A percentile compares a stretch with the other conserved stretches of the same genome.
Evolutionary conservation across 2,329 filamentous ascomycete genomes (phyloP).

Genomic region (Chaetomium sp.): DNA sequence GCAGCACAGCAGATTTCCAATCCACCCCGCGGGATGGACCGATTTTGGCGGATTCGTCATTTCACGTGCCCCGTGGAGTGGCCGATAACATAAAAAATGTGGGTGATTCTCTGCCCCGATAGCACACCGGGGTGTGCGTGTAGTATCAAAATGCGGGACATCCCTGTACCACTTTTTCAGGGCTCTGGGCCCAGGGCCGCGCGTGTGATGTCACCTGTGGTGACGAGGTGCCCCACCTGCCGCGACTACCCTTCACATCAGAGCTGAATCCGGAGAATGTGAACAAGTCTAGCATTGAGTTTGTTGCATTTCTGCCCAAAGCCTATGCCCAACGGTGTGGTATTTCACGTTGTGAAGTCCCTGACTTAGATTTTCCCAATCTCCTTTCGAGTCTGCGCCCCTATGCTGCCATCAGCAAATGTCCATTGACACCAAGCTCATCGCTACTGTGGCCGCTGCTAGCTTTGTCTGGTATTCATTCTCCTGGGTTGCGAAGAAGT

Average conservation of each 20-base stretch:
- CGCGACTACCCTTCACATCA: neutral
- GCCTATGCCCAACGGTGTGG: too few species aligned
- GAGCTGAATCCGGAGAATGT: neutral
- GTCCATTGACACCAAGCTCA: neutral
- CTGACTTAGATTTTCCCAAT: neutral
- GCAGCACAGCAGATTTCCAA: neutral
- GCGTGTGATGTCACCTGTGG: conserved; percentile 14
- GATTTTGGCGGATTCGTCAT: conserved; percentile 19
- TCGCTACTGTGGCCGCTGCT: neutral
- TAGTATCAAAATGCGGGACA: neutral
- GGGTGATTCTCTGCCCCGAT: neutral
- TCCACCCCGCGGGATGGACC: neutral
- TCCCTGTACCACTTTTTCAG: neutral
- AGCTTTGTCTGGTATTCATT: neutral
- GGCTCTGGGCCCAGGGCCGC: neutral
- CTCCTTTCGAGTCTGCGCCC: neutral
- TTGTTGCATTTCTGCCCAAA: neutral
- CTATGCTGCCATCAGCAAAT: neutral
- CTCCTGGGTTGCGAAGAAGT: neutral
- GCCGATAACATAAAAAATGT: neutral
- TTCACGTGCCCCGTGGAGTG: conserved; percentile 22
- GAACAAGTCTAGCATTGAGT: too few species aligned
- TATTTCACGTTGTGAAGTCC: neutral
- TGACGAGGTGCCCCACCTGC: neutral
- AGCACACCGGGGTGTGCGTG: neutral